Evolutionary conservation across 768 basidiomycete species (phyloP), one percentile per base, ranked within the genome.

Genomic region (Cyclocybe cylindracea): DNA sequence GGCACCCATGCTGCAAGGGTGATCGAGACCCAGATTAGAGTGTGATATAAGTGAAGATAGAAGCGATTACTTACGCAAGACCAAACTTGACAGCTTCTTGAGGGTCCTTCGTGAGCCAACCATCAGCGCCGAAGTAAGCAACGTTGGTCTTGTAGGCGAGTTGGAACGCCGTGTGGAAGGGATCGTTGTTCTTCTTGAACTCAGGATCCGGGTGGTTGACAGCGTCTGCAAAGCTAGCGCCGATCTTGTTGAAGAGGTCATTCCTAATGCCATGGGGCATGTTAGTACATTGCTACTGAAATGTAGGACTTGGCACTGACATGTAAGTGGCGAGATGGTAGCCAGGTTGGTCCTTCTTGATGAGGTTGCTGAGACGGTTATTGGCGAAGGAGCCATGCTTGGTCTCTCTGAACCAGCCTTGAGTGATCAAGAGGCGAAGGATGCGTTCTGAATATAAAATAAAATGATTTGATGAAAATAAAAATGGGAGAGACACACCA

Each of bases 81-180:
- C 69, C 69, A 48, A 73, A 71, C 44, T 65, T 68, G 10, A 66
- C 55, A 16, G 67, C 65, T 59, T 73, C 70, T 54, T 70, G 59
- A n/a, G 70, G 67, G 48, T 70, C 65, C 50, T 70, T 71, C 18
- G 69, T 69, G 38, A 70, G 62, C 70, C 69, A 73, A 4, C 70
- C 69, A 50, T 61, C 63, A 18, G 66, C 66, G 18, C 67, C 69
- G 42, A 73, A 73, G 61, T 65, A 68, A n/a, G 66, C 51, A 9
- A 70, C 58, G 40, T 71, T 61, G 1, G 73, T 71, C 34, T 72
- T 69, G 43, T 68, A 66, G 5, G 71, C 61, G 11, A 73, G 58
- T 53, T 73, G 72, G 58, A 72, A 73, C 6, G 70, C 69, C 8
- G 70, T 72, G 45, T 74, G 71, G 46, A 66, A 59, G 2, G 69